These are phyloP conservation scores for Penicillium salamii DNA, from an alignment of 495 filamentous ascomycete species.

Conservation along the genomic window DNA sequence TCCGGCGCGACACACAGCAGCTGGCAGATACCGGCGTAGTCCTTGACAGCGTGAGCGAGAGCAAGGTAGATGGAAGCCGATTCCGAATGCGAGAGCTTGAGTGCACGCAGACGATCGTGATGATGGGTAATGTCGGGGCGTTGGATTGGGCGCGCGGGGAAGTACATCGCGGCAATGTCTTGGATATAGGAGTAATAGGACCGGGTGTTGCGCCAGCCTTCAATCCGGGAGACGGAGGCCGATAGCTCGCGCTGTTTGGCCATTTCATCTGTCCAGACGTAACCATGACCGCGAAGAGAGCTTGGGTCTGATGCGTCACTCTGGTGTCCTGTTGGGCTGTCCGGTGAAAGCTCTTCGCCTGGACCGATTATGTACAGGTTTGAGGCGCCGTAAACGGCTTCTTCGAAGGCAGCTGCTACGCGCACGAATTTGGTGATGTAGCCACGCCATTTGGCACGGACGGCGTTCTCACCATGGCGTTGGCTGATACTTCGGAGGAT, in stretches of 20 bases:
- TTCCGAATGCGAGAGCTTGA: conserved; percentile 68
- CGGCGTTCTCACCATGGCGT: conserved; percentile 83
- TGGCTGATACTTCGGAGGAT: conserved; percentile 78
- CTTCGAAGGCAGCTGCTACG: conserved; percentile 90
- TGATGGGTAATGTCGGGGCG: conserved; percentile 85
- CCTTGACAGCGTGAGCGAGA: conserved; percentile 69
- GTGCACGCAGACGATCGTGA: conserved; percentile 80
- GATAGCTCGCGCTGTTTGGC: conserved; percentile 81
- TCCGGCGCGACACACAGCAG: conserved; percentile 84
- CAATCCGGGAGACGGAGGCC: conserved; percentile 85
- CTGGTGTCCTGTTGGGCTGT: conserved; percentile 45
- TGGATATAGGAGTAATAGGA: conserved; percentile 95
- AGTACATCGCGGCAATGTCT: conserved; percentile 57
- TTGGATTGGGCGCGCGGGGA: conserved; percentile 68
- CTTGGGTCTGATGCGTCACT: conserved; percentile 52
- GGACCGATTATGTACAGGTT: conserved; percentile 81
- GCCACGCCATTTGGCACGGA: conserved; percentile 84
- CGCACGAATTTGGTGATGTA: conserved; percentile 90
- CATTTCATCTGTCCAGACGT: conserved; percentile 85
- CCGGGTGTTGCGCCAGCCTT: conserved; percentile 91
- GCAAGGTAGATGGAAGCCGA: conserved; percentile 78
- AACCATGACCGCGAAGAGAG: conserved; percentile 76
- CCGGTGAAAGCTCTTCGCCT: conserved; percentile 46
- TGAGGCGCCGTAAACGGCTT: conserved; percentile 86
- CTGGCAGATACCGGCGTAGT: conserved; percentile 86